phyloP scores from a whole-genome alignment of 1,284 basidiomycete species.

The Fomitopsis pinicola region DNA sequence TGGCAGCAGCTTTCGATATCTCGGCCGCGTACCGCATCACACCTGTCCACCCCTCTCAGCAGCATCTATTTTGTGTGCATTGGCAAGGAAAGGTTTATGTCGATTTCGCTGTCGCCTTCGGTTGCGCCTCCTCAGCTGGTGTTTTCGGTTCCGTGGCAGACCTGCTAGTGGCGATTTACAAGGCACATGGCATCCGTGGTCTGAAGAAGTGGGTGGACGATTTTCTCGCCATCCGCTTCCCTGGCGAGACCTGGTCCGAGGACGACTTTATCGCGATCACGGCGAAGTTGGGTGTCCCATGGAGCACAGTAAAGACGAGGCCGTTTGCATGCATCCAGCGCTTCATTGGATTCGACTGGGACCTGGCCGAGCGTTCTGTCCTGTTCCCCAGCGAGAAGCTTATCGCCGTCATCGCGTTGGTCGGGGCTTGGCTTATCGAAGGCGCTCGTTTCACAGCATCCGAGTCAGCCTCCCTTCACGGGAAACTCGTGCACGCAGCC shows the following conservation, averaged over 20 bases:
- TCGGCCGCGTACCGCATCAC: constrained; percentile 32
- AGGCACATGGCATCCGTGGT: constrained; percentile 19
- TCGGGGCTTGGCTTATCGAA: too few species aligned
- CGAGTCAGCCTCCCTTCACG: too few species aligned
- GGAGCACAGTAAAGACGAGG: not conserved
- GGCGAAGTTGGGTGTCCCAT: not conserved
- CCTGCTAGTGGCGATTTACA: constrained; percentile 30
- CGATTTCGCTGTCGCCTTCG: constrained; percentile 31
- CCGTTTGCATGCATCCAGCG: not conserved
- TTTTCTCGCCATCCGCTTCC: constrained; percentile 24
- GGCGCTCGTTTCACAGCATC: too few species aligned
- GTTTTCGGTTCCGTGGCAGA: constrained; percentile 36
- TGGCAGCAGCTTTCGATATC: constrained; percentile 36
- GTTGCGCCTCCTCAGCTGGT: constrained; percentile 29
- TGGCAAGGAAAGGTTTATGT: constrained; percentile 30
- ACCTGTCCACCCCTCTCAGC: constrained; percentile 30
- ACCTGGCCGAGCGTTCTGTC: not conserved
- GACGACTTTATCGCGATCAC: not conserved
- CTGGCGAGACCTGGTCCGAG: not conserved
- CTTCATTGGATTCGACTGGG: not conserved
- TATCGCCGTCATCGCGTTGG: not conserved
- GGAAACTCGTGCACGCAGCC: too few species aligned
- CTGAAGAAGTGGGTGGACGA: constrained; percentile 42
- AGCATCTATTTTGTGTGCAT: constrained; percentile 23
- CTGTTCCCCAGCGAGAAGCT: not conserved